These are phyloP conservation scores for Jamesozyma hellenica DNA, from an alignment of 805 yeast species.

Conservation along the genomic window DNA sequence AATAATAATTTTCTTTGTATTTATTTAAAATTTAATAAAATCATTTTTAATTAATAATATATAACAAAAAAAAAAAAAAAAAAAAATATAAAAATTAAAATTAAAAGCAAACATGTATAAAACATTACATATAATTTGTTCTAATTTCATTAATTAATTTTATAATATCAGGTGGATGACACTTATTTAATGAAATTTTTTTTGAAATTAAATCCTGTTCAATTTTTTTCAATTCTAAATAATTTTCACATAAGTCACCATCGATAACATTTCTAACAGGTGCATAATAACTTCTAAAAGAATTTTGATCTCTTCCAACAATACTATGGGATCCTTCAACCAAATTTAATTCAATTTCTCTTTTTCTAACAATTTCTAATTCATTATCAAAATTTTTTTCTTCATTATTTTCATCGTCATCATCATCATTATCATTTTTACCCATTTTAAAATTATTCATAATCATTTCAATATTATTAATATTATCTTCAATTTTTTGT, in stretches of 20 bases:
- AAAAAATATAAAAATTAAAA: too few species aligned
- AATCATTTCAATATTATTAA: constrained; percentile 5
- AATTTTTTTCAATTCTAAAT: constrained; percentile 17
- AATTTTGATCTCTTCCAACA: constrained; percentile 58
- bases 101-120: constrained; percentile 12
- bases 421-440: constrained; percentile 12
- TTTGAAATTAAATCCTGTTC: constrained; percentile 25
- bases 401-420: constrained; percentile 2
- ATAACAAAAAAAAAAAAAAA: too few species aligned
- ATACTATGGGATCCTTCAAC: constrained; percentile 29
- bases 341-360: background rate
- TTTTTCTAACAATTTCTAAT: constrained; percentile 1
- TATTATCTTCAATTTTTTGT: constrained; percentile 39
- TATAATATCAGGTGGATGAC: constrained; percentile 25
- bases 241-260: constrained; percentile 76
- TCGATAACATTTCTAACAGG: constrained; percentile 72
- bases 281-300: constrained; percentile 69
- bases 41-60: too few species aligned
- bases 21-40: too few species aligned
- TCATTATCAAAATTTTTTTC: constrained; percentile 1
- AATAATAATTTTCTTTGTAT: too few species aligned
- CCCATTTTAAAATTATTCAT: constrained; percentile 1
- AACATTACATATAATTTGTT: constrained; percentile 16
- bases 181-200: constrained; percentile 23
- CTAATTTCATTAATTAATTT: constrained; percentile 21